Percentiles rank a stretch among this genome's conserved stretches.
phyloP scores from a whole-genome alignment of 495 filamentous ascomycete genomes.

The Darksidea phi region DNA sequence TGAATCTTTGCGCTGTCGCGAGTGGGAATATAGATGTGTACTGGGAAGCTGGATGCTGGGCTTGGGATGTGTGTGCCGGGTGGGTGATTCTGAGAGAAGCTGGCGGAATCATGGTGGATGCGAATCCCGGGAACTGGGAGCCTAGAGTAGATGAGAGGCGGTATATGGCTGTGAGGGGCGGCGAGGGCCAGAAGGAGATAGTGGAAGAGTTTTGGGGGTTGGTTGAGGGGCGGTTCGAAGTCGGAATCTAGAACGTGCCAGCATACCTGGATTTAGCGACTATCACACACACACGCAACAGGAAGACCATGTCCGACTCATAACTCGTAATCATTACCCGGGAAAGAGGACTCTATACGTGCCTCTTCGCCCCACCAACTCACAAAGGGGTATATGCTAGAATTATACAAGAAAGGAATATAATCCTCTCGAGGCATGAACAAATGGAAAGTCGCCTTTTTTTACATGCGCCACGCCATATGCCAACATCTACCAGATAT shows the following conservation, averaged over 20 bases:
- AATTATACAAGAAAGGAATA: not conserved
- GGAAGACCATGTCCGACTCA: not conserved
- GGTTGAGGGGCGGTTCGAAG: constrained; percentile 54
- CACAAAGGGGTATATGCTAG: not conserved
- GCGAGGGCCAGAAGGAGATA: constrained; percentile 68
- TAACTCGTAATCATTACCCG: constrained; percentile 1
- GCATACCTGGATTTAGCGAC: too few relatives aligned
- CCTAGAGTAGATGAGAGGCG: constrained; percentile 69
- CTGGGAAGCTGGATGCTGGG: constrained; percentile 94
- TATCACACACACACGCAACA: not conserved
- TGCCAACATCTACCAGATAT: too few relatives aligned
- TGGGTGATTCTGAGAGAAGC: constrained; percentile 88
- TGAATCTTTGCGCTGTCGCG: constrained; percentile 82
- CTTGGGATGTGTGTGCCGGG: constrained; percentile 90
- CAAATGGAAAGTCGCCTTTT: too few relatives aligned
- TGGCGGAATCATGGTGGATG: constrained; percentile 75
- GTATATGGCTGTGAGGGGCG: constrained; percentile 74
- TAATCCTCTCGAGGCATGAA: too few relatives aligned
- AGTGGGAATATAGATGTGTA: constrained; percentile 76
- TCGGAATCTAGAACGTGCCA: constrained; percentile 26
- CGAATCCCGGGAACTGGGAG: constrained; percentile 76
- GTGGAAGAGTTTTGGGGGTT: constrained; percentile 79
- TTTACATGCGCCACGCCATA: too few relatives aligned
- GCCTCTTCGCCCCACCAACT: not conserved
- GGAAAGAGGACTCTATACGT: not conserved